Evolutionary conservation across 1,284 basidiomycete genomes (phyloP).

Genomic region (Rhodotorula sp.): DNA sequence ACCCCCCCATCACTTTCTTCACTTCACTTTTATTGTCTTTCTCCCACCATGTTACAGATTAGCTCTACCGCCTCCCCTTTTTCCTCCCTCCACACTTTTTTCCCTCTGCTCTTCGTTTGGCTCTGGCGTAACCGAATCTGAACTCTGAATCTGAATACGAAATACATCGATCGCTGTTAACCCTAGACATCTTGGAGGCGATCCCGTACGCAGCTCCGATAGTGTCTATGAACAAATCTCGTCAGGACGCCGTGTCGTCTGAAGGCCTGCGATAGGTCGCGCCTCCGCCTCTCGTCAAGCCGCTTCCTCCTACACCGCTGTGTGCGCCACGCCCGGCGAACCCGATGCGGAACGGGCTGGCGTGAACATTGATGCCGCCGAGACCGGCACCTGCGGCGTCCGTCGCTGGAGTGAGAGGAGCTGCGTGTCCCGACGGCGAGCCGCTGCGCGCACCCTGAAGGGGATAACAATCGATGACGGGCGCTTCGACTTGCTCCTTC

Average conservation of each 20-base stretch:
- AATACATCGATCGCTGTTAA: too few species aligned
- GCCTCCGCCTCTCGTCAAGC: not conserved
- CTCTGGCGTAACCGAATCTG: not conserved
- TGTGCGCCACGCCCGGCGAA: slow-evolving; percentile 10
- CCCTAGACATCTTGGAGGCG: too few species aligned
- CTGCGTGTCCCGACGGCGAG: too few species aligned
- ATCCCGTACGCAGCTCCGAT: too few species aligned
- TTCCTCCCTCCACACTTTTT: not conserved
- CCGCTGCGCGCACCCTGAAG: too few species aligned
- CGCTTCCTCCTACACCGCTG: not conserved
- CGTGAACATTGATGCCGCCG: too few species aligned
- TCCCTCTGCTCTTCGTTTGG: not conserved
- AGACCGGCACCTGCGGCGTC: too few species aligned
- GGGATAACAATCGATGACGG: not conserved
- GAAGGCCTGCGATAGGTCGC: too few species aligned
- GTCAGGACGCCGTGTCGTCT: too few species aligned
- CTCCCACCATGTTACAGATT: not conserved
- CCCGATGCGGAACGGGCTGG: slow-evolving; percentile 21
- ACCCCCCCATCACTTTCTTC: not conserved
- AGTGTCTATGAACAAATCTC: too few species aligned
- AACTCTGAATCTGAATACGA: too few species aligned
- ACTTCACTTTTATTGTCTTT: not conserved
- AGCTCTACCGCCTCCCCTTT: not conserved
- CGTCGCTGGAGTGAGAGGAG: too few species aligned
- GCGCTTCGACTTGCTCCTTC: not conserved